A percentile compares a stretch with the other conserved stretches of the same genome.
Evolutionary conservation across 108 stramenopile genomes (phyloP).

Genomic region (Cyclotella atomus): DNA sequence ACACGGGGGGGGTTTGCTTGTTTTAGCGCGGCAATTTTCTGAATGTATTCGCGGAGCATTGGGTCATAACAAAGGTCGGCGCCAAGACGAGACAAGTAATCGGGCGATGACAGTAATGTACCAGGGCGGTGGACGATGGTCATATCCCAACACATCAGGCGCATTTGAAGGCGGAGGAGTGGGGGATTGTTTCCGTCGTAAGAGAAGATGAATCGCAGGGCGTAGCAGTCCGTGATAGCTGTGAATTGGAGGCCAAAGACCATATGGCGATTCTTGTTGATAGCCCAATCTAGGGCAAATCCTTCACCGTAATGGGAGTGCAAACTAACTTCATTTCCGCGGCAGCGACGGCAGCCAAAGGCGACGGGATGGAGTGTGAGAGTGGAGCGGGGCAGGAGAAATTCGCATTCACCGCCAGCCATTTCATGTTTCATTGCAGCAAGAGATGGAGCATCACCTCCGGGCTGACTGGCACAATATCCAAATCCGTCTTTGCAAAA

Average conservation of each 20-base stretch:
- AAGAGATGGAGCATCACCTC: neutral
- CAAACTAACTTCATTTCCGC: conserved; percentile 14
- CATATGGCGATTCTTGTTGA: conserved; percentile 1
- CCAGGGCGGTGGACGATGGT: conserved; percentile 10
- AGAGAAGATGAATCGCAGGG: conserved; percentile 7
- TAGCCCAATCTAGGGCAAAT: conserved; percentile 12
- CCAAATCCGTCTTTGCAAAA: conserved; percentile 4
- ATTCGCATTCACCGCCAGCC: conserved; percentile 2
- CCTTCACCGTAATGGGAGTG: conserved; percentile 23
- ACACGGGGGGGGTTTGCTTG: neutral
- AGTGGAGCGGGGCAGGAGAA: neutral
- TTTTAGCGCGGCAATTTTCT: neutral
- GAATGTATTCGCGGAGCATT: neutral
- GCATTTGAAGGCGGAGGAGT: conserved; percentile 3
- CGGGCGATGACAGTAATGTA: neutral
- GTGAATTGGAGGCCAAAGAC: neutral
- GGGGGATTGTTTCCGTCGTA: conserved; percentile 2
- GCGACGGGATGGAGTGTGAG: conserved; percentile 3
- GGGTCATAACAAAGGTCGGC: conserved; percentile 14
- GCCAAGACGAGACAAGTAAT: conserved; percentile 8
- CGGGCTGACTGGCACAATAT: conserved; percentile 1
- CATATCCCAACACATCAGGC: conserved; percentile 4
- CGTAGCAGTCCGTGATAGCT: conserved; percentile 12
- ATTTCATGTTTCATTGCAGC: neutral
- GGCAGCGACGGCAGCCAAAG: too few relatives aligned